Conservation (phyloP, 495 filamentous ascomycete species). For the Podospora tetraspora region DNA sequence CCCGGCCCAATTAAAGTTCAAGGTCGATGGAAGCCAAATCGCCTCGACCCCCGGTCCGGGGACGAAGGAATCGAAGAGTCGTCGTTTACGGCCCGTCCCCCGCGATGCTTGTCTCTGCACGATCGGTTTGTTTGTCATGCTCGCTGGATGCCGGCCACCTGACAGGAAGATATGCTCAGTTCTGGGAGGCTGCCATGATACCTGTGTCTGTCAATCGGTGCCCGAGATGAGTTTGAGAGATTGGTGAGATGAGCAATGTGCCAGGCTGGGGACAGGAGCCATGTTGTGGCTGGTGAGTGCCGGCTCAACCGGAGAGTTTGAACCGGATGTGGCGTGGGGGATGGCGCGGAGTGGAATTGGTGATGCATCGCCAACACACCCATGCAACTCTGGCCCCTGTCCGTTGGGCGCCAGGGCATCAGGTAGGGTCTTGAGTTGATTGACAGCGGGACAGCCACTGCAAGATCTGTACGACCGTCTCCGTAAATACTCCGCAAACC, state of each 20-base stretch:
- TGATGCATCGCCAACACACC: slow-evolving; percentile 12
- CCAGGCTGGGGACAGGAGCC: no score
- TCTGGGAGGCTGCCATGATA: neutral
- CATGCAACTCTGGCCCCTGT: slow-evolving; percentile 6
- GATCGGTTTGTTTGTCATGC: neutral
- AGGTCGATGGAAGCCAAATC: neutral
- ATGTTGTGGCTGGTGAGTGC: no score
- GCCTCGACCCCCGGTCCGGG: neutral
- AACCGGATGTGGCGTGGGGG: neutral
- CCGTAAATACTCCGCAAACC: neutral
- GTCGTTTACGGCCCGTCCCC: neutral
- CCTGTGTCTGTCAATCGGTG: no score
- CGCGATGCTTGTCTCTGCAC: neutral
- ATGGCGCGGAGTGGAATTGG: neutral
- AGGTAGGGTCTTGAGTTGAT: neutral
- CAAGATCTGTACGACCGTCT: neutral
- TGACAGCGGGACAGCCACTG: neutral
- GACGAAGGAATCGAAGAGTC: neutral
- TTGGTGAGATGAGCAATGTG: neutral
- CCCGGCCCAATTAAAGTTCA: neutral
- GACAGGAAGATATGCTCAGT: neutral
- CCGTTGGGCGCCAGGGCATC: neutral
- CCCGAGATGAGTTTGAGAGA: neutral
- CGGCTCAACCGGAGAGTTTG: slow-evolving; percentile 4
- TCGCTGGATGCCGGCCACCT: neutral